Base-by-base conservation (phyloP, 306 rosid species). In the Amphicarpaea edgeworthii region DNA sequence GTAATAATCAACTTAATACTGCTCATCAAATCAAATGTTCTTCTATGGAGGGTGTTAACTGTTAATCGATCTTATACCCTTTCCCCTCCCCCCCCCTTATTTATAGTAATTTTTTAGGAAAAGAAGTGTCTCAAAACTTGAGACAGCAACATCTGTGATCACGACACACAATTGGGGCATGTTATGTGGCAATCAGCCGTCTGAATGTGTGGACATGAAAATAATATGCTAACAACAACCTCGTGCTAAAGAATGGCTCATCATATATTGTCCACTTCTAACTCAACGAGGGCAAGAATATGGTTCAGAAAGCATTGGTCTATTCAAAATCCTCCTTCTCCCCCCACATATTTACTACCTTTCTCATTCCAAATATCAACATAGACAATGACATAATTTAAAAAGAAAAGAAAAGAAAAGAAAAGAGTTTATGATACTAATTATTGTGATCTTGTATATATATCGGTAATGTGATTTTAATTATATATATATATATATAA, bases 61-160 rank as follows among this genome's bases (percentile, higher is more conserved):
- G n/a, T n/a, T n/a, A n/a, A n/a, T n/a, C n/a, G n/a, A n/a, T n/a
- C n/a, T n/a, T n/a, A n/a, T n/a, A n/a, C n/a, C n/a, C 24, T 26
- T 38, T 17, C 14, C 43, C 5, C 3, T 12, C 43, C 16, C 8
- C 34, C 16, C 0, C 15, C 41, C 11, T n/a, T 8, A 4, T 32
- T 63, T 20, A 23, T 60, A 14, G 59, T 54, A 41, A 57, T 66
- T 66, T 47, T 65, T 58, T 3, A 61, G 21, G 77, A 77, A 46
- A 62, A 45, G 47, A 67, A 55, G 77, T 84, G 91, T 86, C 77
- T 45, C 85, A 23, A 51, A 73, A 86, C 47, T 77, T 77, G 26
- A 84, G 92, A 89, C 88, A 86, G 69, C 81, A 79, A 76, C 78
- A 68, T 58, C 70, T 82, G 23, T 76, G 93, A 87, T 57, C 65